Evolutionary conservation across 768 basidiomycete species (phyloP), one percentile per base, ranked within the genome.

Genomic region (Trametes cinnabarina): DNA sequence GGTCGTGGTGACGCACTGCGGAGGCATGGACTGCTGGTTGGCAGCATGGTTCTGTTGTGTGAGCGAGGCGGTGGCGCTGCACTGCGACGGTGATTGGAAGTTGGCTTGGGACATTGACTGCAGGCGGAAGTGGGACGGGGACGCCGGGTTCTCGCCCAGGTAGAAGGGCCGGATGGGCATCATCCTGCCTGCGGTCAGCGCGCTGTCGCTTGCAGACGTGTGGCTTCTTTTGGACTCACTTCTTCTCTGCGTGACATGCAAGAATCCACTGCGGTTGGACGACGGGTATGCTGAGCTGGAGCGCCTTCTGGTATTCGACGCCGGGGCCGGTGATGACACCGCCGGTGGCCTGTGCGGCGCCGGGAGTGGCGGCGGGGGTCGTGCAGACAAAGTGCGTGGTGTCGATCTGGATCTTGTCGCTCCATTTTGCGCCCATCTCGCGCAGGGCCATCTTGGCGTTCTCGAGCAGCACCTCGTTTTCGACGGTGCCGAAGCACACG

Each of bases 361-460:
- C 65, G 0, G 85, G 82, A 0, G 84, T 86, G 10, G 84, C 81
- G 1, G 86, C 88, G 3, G 94, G 93, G 0, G 90, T 93, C 17
- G 94, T 96, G 69, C 94, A 96, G 40, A 98, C 94, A 64, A 97
- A 99, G 72, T 99, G 96, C 0, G 95, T 98, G 10, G 96, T 98
- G 69, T 99, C 96, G 57, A 98, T 95, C 75, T 95, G 92, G 39
- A 99, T 94, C 67, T 85, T 89, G 63, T 95, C 89, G 66, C 86
- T 91, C 87, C 89, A 94, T 63, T 88, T 88, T 0, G 92, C 96
- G 40, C 80, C 82, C 90, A 98, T 97, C 65, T 90, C 86, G 44
- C 80, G 70, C 51, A 99, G 73, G 8, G 93, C 92, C 54, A 83
- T 70, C 71, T 92, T 92, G 30, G 89, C 86, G 60, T 94, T 86